Evolutionary conservation across 306 rosid species (phyloP), one percentile per base, ranked within the genome.

Genomic region (Adenanthera pavonina): DNA sequence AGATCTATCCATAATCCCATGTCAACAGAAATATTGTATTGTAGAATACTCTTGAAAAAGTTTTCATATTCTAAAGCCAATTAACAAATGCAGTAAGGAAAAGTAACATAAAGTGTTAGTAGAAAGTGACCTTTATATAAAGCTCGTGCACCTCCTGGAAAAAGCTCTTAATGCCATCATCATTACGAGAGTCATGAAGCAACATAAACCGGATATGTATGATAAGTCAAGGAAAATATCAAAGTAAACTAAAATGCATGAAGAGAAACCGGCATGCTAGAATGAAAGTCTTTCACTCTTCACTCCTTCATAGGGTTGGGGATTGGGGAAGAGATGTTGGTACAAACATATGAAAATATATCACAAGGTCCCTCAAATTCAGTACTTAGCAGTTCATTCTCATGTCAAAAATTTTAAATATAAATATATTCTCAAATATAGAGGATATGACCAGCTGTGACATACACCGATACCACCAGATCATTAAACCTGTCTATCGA

Each of bases 401-500:
- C 43, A 74, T 11, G 57, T 59, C 20, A 52, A 61, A 66, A 73
- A 78, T 38, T 65, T 59, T 52, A 70, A 57, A 51, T 30, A 59
- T 44, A 69, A 77, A 76, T 48, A 25, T 8, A 82, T 59, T 52
- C 66, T 9, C 57, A 75, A 49, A 11, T 61, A 68, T 72, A 75
- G 49, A 95, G 99, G 99, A 93, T 95, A 95, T 95, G 99, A 89
- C 95, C 98, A 84, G 99, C 99, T 14, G 99, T 95, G 80, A 95
- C 98, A 64, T 95, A 95, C 15, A 93, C 97, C 0, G 99, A 95
- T 64, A 95, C 98, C 87, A 90, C 89, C 69, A 95, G 84, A 72
- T 95, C 99, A 77, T 93, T 95, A 80, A 93, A 95, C 77, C 99
- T 92, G 83, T 95, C 98, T 40, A 95, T 89, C 5, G 97, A 89